A percentile compares a stretch with the other conserved stretches of the same genome.
phyloP scores from a whole-genome alignment of 192 early-diverging fungal genomes.

The Coemansia sp. region DNA sequence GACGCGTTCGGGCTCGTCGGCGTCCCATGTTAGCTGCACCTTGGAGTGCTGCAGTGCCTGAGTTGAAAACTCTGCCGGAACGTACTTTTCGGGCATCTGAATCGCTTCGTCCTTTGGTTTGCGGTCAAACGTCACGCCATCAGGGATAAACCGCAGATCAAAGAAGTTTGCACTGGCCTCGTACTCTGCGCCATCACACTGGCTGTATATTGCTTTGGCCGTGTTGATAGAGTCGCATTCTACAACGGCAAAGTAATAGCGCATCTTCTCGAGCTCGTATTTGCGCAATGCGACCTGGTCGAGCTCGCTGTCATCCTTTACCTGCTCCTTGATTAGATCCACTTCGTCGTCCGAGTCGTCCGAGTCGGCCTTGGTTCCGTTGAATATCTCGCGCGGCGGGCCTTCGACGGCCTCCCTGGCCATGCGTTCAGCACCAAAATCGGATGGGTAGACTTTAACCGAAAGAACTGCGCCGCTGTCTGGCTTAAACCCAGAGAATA shows the following conservation, averaged over 20 bases:
- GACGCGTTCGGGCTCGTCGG: constrained; percentile 84
- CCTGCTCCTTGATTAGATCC: constrained; percentile 46
- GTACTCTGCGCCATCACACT: constrained; percentile 91
- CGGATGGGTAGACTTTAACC: constrained; percentile 81
- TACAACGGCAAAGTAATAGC: constrained; percentile 93
- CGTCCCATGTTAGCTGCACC: constrained; percentile 95
- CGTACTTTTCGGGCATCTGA: constrained; percentile 65
- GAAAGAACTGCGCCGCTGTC: constrained; percentile 66
- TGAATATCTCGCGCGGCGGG: constrained; percentile 48
- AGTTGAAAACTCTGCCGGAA: constrained; percentile 70
- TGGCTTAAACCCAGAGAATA: constrained; percentile 83
- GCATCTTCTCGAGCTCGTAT: constrained; percentile 88
- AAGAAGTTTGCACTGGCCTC: constrained; percentile 90
- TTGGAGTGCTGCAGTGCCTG: constrained; percentile 86
- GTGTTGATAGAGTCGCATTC: constrained; percentile 87
- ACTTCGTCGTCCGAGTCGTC: constrained; percentile 25
- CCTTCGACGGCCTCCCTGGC: constrained; percentile 45
- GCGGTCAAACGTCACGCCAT: constrained; percentile 85
- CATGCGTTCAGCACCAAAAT: constrained; percentile 71
- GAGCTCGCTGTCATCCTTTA: constrained; percentile 71
- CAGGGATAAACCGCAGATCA: constrained; percentile 91
- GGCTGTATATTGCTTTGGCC: constrained; percentile 72
- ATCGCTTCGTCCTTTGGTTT: constrained; percentile 62
- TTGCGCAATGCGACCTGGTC: constrained; percentile 79
- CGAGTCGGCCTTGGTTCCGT: constrained; percentile 33